Evolutionary conservation across 768 basidiomycete genomes (phyloP).

Genomic region (Porphyrellus cyaneotinctus): DNA sequence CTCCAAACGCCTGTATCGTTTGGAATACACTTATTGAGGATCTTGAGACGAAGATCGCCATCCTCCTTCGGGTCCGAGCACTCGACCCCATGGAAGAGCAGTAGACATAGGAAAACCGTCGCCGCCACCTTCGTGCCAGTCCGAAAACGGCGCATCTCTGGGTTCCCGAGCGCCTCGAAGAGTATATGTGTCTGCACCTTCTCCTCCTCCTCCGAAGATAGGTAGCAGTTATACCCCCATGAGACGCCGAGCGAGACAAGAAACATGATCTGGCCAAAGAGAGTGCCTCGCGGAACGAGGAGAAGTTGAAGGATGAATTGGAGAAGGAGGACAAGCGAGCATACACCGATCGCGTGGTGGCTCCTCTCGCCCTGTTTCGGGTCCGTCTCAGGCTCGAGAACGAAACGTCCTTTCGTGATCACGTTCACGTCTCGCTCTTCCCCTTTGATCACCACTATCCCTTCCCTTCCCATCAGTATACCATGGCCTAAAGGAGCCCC

Average conservation of each 20-base stretch:
- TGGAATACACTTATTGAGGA: slow-evolving; percentile 15
- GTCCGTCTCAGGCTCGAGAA: slow-evolving; percentile 15
- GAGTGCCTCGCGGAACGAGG: slow-evolving; percentile 30
- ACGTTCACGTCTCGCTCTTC: slow-evolving; percentile 24
- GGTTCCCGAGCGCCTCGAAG: slow-evolving; percentile 9
- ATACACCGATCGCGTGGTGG: slow-evolving; percentile 21
- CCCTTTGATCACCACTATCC: slow-evolving; percentile 29
- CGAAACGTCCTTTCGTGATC: slow-evolving; percentile 30
- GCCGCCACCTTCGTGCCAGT: slow-evolving; percentile 20
- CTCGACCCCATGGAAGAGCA: slow-evolving; percentile 17
- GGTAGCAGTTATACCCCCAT: slow-evolving; percentile 33
- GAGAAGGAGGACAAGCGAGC: slow-evolving; percentile 24
- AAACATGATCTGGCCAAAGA: slow-evolving; percentile 37
- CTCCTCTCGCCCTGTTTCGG: not conserved
- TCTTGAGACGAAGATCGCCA: not conserved
- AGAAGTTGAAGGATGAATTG: slow-evolving; percentile 35
- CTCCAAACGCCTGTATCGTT: slow-evolving; percentile 26
- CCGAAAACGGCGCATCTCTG: slow-evolving; percentile 9
- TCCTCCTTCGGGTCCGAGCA: not conserved
- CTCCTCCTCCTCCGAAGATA: slow-evolving; percentile 35
- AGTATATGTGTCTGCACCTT: slow-evolving; percentile 21
- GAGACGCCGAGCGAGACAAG: slow-evolving; percentile 28
- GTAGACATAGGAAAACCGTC: slow-evolving; percentile 23
- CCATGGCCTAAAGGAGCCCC: slow-evolving; percentile 30
- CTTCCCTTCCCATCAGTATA: slow-evolving; percentile 14